These are phyloP conservation scores for Saccharomycopsis crataegensis DNA, from an alignment of 1,139 yeast species.

Conservation along the genomic window DNA sequence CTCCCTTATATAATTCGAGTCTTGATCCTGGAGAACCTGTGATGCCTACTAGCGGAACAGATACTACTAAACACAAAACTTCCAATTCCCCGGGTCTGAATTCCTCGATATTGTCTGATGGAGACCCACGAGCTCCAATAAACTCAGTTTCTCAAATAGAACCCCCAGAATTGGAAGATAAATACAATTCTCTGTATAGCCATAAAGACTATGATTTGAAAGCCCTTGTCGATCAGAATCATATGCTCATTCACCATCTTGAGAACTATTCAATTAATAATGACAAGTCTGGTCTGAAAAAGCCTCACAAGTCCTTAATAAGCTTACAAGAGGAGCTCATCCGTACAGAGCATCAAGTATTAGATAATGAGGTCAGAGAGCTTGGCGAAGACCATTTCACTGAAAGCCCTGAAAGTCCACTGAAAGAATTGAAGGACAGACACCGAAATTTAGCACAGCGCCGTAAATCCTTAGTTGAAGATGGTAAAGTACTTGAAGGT, in stretches of 20 bases:
- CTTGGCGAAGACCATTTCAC: neutral
- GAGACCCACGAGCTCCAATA: no score
- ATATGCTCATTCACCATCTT: conserved; percentile 5
- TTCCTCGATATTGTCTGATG: no score
- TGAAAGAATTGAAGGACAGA: no score
- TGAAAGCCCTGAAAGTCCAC: no score
- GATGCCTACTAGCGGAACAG: no score
- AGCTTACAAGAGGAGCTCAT: neutral
- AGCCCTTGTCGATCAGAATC: conserved; percentile 5
- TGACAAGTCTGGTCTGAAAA: neutral
- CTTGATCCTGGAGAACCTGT: no score
- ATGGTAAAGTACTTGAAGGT: no score
- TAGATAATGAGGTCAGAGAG: neutral
- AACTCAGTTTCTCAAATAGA: neutral
- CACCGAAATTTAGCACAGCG: no score
- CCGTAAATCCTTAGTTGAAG: no score
- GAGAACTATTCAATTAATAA: neutral
- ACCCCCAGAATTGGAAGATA: neutral
- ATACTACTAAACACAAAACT: no score
- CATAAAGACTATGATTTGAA: neutral
- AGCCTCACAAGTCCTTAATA: neutral
- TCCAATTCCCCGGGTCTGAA: no score
- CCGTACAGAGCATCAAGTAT: neutral
- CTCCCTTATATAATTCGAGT: no score
- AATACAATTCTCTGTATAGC: neutral